These are phyloP conservation scores for Elasticomyces elasticus DNA, from an alignment of 495 filamentous ascomycete genomes.

Conservation along the genomic window DNA sequence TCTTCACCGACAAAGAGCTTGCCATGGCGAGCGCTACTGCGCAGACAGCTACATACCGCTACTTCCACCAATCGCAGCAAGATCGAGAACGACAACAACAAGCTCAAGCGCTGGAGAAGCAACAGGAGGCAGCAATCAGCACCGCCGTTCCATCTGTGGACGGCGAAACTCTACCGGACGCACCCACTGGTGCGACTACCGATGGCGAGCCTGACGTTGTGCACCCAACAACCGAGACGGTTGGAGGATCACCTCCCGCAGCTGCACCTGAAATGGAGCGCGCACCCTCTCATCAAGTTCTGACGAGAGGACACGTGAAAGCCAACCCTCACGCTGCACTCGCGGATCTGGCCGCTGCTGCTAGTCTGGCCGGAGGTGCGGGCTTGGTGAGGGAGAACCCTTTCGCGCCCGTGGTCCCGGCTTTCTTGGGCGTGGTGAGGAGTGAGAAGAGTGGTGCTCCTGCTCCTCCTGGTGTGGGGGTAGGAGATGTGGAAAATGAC, in stretches of 20 bases:
- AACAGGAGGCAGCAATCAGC: constrained; percentile 6
- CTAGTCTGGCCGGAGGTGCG: constrained; percentile 9
- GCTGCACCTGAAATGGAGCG: constrained; percentile 32
- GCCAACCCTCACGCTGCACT: constrained; percentile 27
- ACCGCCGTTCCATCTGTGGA: constrained; percentile 11
- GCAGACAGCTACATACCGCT: constrained; percentile 29
- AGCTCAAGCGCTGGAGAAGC: not conserved
- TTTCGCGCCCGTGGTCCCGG: constrained; percentile 23
- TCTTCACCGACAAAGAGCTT: constrained; percentile 92
- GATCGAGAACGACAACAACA: not conserved
- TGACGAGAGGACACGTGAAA: constrained; percentile 25
- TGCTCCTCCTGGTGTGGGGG: constrained; percentile 24
- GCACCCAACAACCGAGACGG: constrained; percentile 21
- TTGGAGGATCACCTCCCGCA: constrained; percentile 2
- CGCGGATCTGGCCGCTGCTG: constrained; percentile 19
- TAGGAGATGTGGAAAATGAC: constrained; percentile 31
- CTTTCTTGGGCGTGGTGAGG: constrained; percentile 23
- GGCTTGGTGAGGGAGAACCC: constrained; percentile 17
- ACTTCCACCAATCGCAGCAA: constrained; percentile 31
- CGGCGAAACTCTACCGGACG: constrained; percentile 6
- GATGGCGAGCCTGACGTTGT: constrained; percentile 9
- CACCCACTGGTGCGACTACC: not conserved
- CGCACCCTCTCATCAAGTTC: constrained; percentile 24
- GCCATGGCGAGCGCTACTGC: constrained; percentile 44
- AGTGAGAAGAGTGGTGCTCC: constrained; percentile 27